phyloP scores from a whole-genome alignment of 208 protist species.

The Trypanosoma cruzi region DNA sequence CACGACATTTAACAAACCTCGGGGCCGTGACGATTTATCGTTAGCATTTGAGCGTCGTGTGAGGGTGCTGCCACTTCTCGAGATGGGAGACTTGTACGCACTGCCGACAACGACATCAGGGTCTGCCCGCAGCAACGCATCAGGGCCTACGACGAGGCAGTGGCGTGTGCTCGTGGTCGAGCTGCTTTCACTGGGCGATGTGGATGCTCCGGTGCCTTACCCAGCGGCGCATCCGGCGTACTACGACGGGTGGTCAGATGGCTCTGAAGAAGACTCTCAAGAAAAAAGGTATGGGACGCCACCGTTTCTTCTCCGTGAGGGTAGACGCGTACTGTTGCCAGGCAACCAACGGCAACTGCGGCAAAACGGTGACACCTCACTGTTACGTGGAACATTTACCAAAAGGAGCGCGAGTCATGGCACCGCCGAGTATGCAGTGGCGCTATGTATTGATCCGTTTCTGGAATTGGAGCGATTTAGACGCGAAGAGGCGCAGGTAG shows the following conservation, averaged over 20 bases:
- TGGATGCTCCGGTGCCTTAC: slow-evolving; percentile 43
- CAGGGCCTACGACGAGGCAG: neutral
- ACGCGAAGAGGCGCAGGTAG: slow-evolving; percentile 87
- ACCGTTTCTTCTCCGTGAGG: slow-evolving; percentile 3
- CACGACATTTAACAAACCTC: slow-evolving; percentile 77
- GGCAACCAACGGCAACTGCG: slow-evolving; percentile 46
- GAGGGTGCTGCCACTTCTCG: slow-evolving; percentile 32
- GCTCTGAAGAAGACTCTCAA: neutral
- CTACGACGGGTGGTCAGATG: slow-evolving; percentile 43
- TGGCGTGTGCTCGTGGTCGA: slow-evolving; percentile 69
- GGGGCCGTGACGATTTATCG: slow-evolving; percentile 77
- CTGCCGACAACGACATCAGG: neutral
- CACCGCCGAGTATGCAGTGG: slow-evolving; percentile 18
- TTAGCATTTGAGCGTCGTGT: slow-evolving; percentile 77
- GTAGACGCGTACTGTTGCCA: slow-evolving; percentile 29
- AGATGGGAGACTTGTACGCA: slow-evolving; percentile 41
- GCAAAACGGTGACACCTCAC: slow-evolving; percentile 68
- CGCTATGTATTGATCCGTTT: slow-evolving; percentile 69
- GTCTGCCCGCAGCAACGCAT: neutral
- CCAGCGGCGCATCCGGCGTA: slow-evolving; percentile 62
- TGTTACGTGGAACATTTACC: slow-evolving; percentile 30
- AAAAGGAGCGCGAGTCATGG: neutral
- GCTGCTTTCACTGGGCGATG: slow-evolving; percentile 39
- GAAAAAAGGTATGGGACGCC: neutral
- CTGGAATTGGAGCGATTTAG: slow-evolving; percentile 64